These are phyloP conservation scores for Cryphonectria naterciae DNA, from an alignment of 2,329 filamentous ascomycete species.

Conservation along the genomic window DNA sequence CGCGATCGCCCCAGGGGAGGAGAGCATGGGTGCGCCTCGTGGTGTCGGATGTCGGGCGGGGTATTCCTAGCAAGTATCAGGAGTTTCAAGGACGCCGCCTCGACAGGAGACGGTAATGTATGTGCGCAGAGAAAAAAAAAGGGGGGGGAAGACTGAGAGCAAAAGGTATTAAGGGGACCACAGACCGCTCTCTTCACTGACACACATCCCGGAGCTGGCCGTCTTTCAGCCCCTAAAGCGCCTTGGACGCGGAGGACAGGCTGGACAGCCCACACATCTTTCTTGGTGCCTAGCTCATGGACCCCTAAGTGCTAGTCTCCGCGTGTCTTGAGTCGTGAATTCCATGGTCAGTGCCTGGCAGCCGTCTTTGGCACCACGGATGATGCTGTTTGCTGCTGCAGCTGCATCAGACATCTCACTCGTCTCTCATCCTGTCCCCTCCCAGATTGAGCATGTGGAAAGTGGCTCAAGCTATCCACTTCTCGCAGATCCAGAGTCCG, in stretches of 20 bases:
- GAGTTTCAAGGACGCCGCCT: not conserved
- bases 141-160: not conserved
- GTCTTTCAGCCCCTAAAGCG: not conserved
- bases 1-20: not conserved
- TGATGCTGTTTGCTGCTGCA: no score
- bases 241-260: not conserved
- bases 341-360: not conserved
- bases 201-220: not conserved
- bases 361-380: no score
- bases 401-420: no score
- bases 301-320: not conserved
- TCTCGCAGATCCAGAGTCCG: not conserved
- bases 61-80: not conserved
- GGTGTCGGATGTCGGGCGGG: not conserved
- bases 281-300: not conserved
- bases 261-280: not conserved
- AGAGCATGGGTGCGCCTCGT: not conserved
- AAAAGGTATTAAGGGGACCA: not conserved
- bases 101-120: not conserved
- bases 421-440: not conserved
- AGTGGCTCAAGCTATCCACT: not conserved
- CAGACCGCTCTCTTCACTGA: not conserved
- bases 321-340: not conserved
- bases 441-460: not conserved
- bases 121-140: not conserved